phyloP scores from a whole-genome alignment of 2,329 filamentous ascomycete species.

The Chalaropsis ovoidea region DNA sequence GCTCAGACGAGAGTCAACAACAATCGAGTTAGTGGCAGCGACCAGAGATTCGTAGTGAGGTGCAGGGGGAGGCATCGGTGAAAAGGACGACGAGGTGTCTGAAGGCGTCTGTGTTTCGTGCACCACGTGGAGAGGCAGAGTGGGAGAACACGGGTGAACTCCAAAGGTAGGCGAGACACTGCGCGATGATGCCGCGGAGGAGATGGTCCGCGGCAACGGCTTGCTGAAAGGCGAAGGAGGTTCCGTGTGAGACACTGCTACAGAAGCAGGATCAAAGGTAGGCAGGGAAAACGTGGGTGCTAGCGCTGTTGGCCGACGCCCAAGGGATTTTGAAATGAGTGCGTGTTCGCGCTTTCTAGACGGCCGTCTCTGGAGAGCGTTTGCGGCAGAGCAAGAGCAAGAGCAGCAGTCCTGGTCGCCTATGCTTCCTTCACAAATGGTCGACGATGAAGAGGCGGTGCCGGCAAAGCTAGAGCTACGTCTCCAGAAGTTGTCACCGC shows the following conservation, averaged over 20 bases:
- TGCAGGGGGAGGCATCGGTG: conserved; percentile 5
- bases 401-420: conserved; percentile 1
- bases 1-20: conserved; percentile 22
- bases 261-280: conserved; percentile 14
- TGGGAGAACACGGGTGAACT: background rate
- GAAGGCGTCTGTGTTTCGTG: background rate
- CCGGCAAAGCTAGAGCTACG: conserved; percentile 16
- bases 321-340: conserved; percentile 16
- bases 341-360: conserved; percentile 16
- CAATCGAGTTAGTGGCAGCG: conserved; percentile 17
- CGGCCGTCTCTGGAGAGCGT: background rate
- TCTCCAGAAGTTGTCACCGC: conserved; percentile 17
- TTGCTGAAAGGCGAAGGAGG: conserved; percentile 4
- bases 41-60: conserved; percentile 10
- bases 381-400: background rate
- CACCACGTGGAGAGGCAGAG: background rate
- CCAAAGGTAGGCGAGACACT: conserved; percentile 11
- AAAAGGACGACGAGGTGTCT: background rate
- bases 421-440: conserved; percentile 19
- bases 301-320: background rate
- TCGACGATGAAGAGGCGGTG: conserved; percentile 19
- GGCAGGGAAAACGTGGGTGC: background rate
- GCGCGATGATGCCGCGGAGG: conserved; percentile 3
- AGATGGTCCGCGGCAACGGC: background rate
- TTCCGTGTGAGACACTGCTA: background rate